These are phyloP conservation scores for Puccinia coronata DNA, from an alignment of 1,284 basidiomycete genomes.

Conservation along the genomic window DNA sequence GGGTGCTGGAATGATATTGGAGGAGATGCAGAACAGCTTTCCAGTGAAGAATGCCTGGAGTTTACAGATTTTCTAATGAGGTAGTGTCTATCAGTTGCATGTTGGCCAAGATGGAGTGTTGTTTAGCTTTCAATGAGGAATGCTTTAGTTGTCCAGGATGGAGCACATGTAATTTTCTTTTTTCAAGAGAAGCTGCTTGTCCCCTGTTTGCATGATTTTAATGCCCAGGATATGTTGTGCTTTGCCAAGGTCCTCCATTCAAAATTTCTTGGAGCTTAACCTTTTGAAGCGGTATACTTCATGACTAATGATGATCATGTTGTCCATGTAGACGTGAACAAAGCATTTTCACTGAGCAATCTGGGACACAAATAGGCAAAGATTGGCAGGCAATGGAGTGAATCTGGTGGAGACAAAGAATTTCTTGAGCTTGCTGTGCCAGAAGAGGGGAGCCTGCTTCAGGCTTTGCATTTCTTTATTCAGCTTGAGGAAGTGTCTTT, in stretches of 20 bases:
- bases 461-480: neutral
- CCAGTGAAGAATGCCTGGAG: too few species aligned
- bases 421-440: neutral
- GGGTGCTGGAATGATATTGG: too few species aligned
- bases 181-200: neutral
- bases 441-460: neutral
- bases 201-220: neutral
- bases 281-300: neutral
- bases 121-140: neutral
- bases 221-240: neutral
- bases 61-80: too few species aligned
- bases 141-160: neutral
- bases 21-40: too few species aligned
- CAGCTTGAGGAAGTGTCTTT: neutral
- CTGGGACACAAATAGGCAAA: neutral
- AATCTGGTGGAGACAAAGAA: slow-evolving; percentile 3
- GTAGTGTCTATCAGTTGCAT: too few species aligned
- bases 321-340: too few species aligned
- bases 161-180: neutral
- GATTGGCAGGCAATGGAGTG: neutral
- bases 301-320: neutral
- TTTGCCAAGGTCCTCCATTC: neutral
- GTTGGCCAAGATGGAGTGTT: too few species aligned
- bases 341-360: neutral
- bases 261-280: neutral